Evolutionary conservation across 1,139 yeast genomes (phyloP).

Genomic region (Lizanozyma gosingica): DNA sequence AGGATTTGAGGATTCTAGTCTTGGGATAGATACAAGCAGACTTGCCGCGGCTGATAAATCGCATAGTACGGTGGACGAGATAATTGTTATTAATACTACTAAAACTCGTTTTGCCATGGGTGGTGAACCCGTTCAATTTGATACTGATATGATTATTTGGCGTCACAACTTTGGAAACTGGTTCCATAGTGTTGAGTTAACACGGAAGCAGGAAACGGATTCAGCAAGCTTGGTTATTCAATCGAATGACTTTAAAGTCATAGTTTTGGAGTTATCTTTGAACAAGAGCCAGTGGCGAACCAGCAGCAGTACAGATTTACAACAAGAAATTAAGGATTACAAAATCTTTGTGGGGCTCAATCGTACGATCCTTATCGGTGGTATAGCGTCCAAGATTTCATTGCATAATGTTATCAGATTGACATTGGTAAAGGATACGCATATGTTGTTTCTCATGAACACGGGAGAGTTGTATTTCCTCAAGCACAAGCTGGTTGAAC

Average conservation of each 20-base stretch:
- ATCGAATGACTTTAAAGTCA: slow-evolving; percentile 1
- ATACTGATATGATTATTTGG: slow-evolving; percentile 34
- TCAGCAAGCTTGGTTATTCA: neutral
- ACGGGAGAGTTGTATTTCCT: slow-evolving; percentile 33
- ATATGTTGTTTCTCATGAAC: slow-evolving; percentile 26
- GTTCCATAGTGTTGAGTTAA: slow-evolving; percentile 18
- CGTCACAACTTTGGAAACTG: slow-evolving; percentile 26
- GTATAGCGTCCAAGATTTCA: slow-evolving; percentile 19
- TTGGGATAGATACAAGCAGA: too few species aligned
- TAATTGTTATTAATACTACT: slow-evolving; percentile 27
- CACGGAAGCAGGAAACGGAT: neutral
- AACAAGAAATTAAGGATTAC: slow-evolving; percentile 10
- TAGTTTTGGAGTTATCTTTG: slow-evolving; percentile 4
- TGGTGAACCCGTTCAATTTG: slow-evolving; percentile 22
- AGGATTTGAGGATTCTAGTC: slow-evolving; percentile 8
- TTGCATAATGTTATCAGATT: slow-evolving; percentile 18
- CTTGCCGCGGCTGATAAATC: slow-evolving; percentile 6
- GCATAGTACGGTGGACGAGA: slow-evolving; percentile 23
- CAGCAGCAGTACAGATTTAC: neutral
- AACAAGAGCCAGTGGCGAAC: neutral
- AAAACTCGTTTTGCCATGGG: slow-evolving; percentile 31
- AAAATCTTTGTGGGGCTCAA: slow-evolving; percentile 23
- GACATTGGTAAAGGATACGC: slow-evolving; percentile 20
- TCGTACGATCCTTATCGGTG: slow-evolving; percentile 29
- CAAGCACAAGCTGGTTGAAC: slow-evolving; percentile 18